These are phyloP conservation scores for Hypsizygus marmoreus DNA, from an alignment of 768 basidiomycete species.

Conservation along the genomic window DNA sequence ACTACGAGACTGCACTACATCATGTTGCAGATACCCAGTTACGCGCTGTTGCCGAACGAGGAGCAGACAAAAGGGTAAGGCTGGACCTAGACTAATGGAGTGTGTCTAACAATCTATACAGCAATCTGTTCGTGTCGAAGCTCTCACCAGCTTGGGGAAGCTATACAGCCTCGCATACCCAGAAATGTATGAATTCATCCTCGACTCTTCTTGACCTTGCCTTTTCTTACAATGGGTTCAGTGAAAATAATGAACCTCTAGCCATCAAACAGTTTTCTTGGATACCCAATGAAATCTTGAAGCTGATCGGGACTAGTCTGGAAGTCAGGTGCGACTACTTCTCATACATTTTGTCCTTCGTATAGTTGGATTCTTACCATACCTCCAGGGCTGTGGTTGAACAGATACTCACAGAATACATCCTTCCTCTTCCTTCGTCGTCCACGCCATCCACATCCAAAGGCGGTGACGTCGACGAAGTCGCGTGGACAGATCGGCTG, in stretches of 20 bases:
- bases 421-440: conserved; percentile 74
- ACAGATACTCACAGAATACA: conserved; percentile 66
- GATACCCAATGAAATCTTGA: conserved; percentile 82
- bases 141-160: conserved; percentile 73
- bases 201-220: neutral
- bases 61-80: conserved; percentile 83
- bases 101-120: conserved; percentile 30
- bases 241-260: conserved; percentile 75
- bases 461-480: conserved; percentile 69
- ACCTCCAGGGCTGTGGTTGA: conserved; percentile 58
- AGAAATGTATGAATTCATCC: conserved; percentile 73
- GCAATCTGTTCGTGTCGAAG: conserved; percentile 69
- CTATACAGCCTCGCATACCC: conserved; percentile 82
- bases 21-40: conserved; percentile 70
- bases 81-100: neutral
- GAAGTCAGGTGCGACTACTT: conserved; percentile 57
- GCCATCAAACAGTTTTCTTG: conserved; percentile 85
- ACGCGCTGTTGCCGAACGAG: conserved; percentile 65
- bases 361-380: neutral
- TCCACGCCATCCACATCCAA: conserved; percentile 46
- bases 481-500: conserved; percentile 82
- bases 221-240: conserved; percentile 31
- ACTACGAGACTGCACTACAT: conserved; percentile 89
- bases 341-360: neutral
- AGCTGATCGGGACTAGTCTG: conserved; percentile 46